Conservation (phyloP, 345 rosid species). For the Salix caprea region DNA sequence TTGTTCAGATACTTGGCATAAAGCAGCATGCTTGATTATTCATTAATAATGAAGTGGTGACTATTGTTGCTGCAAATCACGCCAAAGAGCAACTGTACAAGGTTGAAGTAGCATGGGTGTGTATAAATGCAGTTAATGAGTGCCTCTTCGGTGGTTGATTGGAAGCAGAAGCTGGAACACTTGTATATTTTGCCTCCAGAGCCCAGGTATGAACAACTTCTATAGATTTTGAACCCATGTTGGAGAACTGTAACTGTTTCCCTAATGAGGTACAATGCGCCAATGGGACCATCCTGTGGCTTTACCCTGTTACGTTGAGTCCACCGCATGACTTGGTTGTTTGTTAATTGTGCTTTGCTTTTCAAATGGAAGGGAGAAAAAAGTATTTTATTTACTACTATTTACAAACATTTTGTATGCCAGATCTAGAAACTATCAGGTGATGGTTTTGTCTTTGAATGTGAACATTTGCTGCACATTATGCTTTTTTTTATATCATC, state of each 20-base stretch:
- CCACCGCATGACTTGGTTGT: background rate
- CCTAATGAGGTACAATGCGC: slow-evolving; percentile 15
- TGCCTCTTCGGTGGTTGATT: slow-evolving; percentile 14
- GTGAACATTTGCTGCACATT: background rate
- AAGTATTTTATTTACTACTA: background rate
- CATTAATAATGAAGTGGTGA: slow-evolving; percentile 11
- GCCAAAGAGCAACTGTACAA: background rate
- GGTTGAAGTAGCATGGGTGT: slow-evolving; percentile 11
- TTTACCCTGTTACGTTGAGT: background rate
- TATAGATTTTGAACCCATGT: slow-evolving; percentile 12
- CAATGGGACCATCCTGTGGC: slow-evolving; percentile 5
- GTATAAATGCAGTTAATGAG: slow-evolving; percentile 17
- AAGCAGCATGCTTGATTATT: slow-evolving; percentile 9
- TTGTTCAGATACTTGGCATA: slow-evolving; percentile 32
- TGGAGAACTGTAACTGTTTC: slow-evolving; percentile 20
- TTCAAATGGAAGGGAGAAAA: background rate
- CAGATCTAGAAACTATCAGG: slow-evolving; percentile 5
- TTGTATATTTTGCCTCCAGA: slow-evolving; percentile 28
- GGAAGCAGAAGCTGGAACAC: slow-evolving; percentile 24
- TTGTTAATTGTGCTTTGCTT: slow-evolving; percentile 1
- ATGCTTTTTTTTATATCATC: background rate
- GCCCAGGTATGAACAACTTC: slow-evolving; percentile 30
- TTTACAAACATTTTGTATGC: background rate
- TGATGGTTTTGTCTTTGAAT: slow-evolving; percentile 1
- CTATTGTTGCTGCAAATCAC: slow-evolving; percentile 11